Percentiles rank a stretch among this genome's conserved stretches.
Conservation (phyloP, 345 rosid genomes). For the Odontarrhena argentea region DNA sequence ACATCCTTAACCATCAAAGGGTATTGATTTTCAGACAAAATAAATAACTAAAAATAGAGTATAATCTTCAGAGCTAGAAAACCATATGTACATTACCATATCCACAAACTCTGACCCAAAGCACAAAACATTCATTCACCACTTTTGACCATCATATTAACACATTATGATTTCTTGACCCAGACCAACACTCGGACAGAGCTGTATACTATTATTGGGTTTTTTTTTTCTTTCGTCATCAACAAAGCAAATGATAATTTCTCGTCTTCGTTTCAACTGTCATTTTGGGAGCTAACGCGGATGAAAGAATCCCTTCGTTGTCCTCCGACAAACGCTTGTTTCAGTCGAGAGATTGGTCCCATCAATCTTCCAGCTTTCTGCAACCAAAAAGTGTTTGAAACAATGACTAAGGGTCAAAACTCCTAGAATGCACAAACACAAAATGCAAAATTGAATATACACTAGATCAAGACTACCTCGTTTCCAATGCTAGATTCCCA, state of each 20-base stretch:
- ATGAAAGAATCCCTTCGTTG: slow-evolving; percentile 65
- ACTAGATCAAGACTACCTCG: slow-evolving; percentile 53
- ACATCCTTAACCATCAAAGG: too few species aligned
- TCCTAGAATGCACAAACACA: neutral
- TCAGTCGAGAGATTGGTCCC: slow-evolving; percentile 75
- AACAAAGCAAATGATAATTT: slow-evolving; percentile 27
- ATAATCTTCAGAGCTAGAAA: neutral
- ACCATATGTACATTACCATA: slow-evolving; percentile 25
- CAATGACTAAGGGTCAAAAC: neutral
- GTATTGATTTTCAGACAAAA: neutral
- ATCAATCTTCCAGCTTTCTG: slow-evolving; percentile 72
- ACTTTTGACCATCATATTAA: slow-evolving; percentile 15
- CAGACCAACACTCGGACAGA: neutral
- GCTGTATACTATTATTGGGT: slow-evolving; percentile 4
- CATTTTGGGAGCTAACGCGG: slow-evolving; percentile 54
- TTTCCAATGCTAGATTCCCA: slow-evolving; percentile 69
- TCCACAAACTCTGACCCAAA: slow-evolving; percentile 22
- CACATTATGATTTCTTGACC: neutral
- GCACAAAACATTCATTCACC: slow-evolving; percentile 11
- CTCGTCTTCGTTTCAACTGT: slow-evolving; percentile 32
- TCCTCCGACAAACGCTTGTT: slow-evolving; percentile 79
- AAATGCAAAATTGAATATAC: neutral
- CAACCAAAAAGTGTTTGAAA: neutral
- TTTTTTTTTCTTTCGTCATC: slow-evolving; percentile 22
- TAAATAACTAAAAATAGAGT: neutral